Evolutionary conservation across 345 rosid genomes (phyloP), one percentile per base, ranked within the genome.

Genomic region (Eucalyptus sp.): DNA sequence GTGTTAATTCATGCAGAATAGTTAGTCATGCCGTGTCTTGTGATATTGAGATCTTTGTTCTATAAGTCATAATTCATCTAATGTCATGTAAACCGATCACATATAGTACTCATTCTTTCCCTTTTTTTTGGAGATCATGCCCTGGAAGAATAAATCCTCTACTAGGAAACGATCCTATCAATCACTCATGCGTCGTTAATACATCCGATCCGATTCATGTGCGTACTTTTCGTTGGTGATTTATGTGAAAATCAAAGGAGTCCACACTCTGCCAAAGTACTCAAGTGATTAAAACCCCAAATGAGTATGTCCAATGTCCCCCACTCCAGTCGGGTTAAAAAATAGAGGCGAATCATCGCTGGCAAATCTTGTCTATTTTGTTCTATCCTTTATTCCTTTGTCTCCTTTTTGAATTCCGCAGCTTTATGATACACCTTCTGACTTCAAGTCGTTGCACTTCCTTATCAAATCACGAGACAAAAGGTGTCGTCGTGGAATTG

Each of bases 21-120:
- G 16, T 27, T 29, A 27, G 8, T 56, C 17, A 1, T 62, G 31
- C 3, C 1, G 4, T 62, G 68, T 62, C 4, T 12, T 62, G 31
- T 27, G 8, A 6, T 13, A 29, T 62, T 6, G 29, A 62, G 68
- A 62, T 6, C 4, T 29, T 62, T 27, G 31, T 33, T 62, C 0
- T 3, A 0, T 13, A 60, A 60, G 3, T 60, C 2, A 0, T 3
- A 0, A 13, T 27, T 60, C 8, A 27, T 60, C 4, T 60, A 27
- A 27, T 29, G 4, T 29, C 16, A 29, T 27, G 31, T 12, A 52
- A 52, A 52, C 24, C 4, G 25, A 52, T 52, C 10, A 7, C 24
- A 52, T 4, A 13, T 27, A 27, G 33, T 6, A 62, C 13, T 62
- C 4, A 27, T 29, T 2, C 4, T 62, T 27, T 62, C 33, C 16